Evolutionary conservation across 2,329 filamentous ascomycete species (phyloP).

Genomic region (Ascosphaera pollenicola): DNA sequence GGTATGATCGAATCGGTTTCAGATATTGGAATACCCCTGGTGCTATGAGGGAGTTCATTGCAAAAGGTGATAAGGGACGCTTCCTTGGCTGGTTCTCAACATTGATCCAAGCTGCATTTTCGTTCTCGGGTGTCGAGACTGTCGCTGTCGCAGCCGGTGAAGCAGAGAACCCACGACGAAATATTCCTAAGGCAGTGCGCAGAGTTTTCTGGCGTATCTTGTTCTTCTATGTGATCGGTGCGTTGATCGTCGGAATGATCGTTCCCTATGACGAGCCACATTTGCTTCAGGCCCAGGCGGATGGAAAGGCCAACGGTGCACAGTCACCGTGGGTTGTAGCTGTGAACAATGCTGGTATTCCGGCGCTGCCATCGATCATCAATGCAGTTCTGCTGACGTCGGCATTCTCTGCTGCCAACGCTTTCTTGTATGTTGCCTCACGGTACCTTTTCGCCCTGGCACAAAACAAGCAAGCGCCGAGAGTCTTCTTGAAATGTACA

Average conservation of each 20-base stretch:
- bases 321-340: conserved; percentile 32
- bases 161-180: conserved; percentile 28
- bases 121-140: conserved; percentile 22
- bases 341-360: conserved; percentile 23
- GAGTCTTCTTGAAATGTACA: conserved; percentile 8
- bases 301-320: conserved; percentile 31
- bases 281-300: conserved; percentile 23
- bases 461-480: conserved; percentile 17
- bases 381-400: conserved; percentile 20
- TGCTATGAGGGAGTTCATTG: conserved; percentile 44
- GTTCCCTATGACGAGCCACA: conserved; percentile 43
- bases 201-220: conserved; percentile 33
- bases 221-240: conserved; percentile 34
- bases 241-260: conserved; percentile 36
- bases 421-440: conserved; percentile 16
- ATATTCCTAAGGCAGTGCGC: conserved; percentile 32
- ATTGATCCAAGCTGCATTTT: conserved; percentile 20
- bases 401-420: conserved; percentile 22
- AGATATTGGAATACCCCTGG: conserved; percentile 47
- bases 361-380: conserved; percentile 16
- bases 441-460: conserved; percentile 18
- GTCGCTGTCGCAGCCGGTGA: conserved; percentile 34
- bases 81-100: conserved; percentile 41
- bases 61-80: conserved; percentile 31
- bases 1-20: conserved; percentile 39